Evolutionary conservation across 176 grass and related monocot species (phyloP).

Genomic region (Avena eriantha): DNA sequence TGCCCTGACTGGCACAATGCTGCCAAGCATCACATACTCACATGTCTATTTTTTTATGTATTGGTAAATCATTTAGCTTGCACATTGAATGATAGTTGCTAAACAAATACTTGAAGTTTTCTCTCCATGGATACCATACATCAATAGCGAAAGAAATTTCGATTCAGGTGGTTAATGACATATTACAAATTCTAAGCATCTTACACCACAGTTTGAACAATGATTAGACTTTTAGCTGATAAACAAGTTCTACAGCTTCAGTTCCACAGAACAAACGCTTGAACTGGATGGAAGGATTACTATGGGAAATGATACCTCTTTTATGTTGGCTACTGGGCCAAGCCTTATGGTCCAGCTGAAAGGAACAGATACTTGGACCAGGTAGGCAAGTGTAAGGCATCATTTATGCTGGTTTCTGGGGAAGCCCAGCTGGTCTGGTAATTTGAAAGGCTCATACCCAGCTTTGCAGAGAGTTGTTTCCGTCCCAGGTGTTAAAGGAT

Average conservation of each 20-base stretch:
- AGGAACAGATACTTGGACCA: not conserved
- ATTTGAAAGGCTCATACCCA: conserved; percentile 10
- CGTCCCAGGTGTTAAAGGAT: not conserved
- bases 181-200: conserved; percentile 21
- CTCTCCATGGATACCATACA: not conserved
- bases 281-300: not conserved
- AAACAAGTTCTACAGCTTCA: conserved; percentile 1
- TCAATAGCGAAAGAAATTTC: not conserved
- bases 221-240: not conserved
- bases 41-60: too few species aligned
- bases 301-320: not conserved
- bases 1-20: too few species aligned
- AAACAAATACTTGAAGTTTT: not conserved
- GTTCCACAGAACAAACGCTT: conserved; percentile 4
- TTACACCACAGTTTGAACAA: not conserved
- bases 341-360: not conserved
- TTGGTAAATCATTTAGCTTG: not conserved
- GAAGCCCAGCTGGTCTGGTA: not conserved
- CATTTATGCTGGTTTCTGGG: not conserved
- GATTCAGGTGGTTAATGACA: not conserved
- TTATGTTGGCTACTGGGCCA: not conserved
- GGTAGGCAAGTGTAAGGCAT: not conserved
- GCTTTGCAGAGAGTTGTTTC: not conserved
- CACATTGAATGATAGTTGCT: conserved; percentile 1
- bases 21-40: too few species aligned